Conservation (phyloP, 495 filamentous ascomycete species). For the Penicillium fimorum region DNA sequence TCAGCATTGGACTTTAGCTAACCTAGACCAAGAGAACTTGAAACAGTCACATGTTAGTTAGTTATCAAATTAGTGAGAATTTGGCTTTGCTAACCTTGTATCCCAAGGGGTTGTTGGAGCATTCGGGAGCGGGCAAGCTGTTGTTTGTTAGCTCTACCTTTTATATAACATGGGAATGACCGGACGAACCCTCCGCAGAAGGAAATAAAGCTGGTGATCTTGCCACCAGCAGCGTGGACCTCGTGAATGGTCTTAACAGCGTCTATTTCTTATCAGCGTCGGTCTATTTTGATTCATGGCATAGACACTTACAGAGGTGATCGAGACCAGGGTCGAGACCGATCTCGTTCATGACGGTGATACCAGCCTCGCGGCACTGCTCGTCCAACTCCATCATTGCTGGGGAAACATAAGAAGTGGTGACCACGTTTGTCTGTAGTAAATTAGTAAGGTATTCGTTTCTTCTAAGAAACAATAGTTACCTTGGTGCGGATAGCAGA, state of each 20-base stretch:
- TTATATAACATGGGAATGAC: background rate
- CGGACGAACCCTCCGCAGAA: conserved; percentile 72
- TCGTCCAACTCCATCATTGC: conserved; percentile 88
- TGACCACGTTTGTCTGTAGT: conserved; percentile 78
- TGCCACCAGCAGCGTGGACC: conserved; percentile 76
- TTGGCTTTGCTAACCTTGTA: conserved; percentile 59
- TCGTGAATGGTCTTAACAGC: conserved; percentile 87
- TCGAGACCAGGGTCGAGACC: conserved; percentile 55
- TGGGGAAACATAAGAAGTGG: conserved; percentile 90
- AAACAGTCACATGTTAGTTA: background rate
- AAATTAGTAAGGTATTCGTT: background rate
- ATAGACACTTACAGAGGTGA: conserved; percentile 22
- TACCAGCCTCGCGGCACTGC: conserved; percentile 83
- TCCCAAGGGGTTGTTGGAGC: conserved; percentile 85
- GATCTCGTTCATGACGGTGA: conserved; percentile 98
- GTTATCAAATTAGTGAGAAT: background rate
- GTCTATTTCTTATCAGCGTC: conserved; percentile 54
- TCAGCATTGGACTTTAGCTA: background rate
- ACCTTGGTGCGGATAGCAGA: conserved; percentile 81
- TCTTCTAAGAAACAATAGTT: background rate
- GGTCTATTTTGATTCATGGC: background rate
- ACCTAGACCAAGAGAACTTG: conserved; percentile 73
- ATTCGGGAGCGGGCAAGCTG: conserved; percentile 70
- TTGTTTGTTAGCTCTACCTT: background rate
- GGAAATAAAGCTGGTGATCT: conserved; percentile 76